phyloP scores from a whole-genome alignment of 2,329 filamentous ascomycete genomes.

The Plenodomus biglobosus region DNA sequence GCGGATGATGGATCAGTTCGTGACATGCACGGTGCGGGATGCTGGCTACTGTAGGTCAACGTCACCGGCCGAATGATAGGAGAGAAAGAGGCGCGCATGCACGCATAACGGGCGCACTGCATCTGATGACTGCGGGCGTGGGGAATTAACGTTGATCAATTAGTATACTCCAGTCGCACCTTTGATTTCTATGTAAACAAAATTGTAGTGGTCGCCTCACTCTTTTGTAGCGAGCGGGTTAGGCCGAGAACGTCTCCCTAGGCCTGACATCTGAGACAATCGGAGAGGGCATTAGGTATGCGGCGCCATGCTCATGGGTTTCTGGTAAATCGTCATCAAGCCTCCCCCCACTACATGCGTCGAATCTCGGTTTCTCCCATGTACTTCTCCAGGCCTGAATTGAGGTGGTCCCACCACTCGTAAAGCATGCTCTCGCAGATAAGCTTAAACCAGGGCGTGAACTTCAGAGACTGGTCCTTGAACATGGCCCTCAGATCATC shows the following conservation, averaged over 20 bases:
- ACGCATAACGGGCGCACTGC: slow-evolving; percentile 3
- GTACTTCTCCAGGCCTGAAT: slow-evolving; percentile 80
- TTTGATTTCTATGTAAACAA: slow-evolving; percentile 32
- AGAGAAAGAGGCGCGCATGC: slow-evolving; percentile 14
- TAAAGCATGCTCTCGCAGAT: slow-evolving; percentile 98
- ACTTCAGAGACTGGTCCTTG: slow-evolving; percentile 74
- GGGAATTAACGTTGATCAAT: slow-evolving; percentile 27
- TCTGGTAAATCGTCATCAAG: neutral
- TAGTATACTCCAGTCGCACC: slow-evolving; percentile 19
- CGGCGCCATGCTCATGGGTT: neutral
- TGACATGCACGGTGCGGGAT: slow-evolving; percentile 3
- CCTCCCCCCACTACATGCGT: slow-evolving; percentile 63
- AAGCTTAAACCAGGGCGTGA: slow-evolving; percentile 99
- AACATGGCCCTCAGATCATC: slow-evolving; percentile 86
- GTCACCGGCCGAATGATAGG: slow-evolving; percentile 27
- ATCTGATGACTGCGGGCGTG: slow-evolving; percentile 24
- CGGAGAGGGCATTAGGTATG: neutral
- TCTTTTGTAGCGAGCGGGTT: slow-evolving; percentile 14
- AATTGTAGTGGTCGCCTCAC: slow-evolving; percentile 27
- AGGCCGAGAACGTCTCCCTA: slow-evolving; percentile 11
- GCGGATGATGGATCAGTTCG: neutral
- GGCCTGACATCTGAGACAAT: neutral
- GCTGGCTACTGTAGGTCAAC: slow-evolving; percentile 13
- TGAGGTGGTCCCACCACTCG: slow-evolving; percentile 91
- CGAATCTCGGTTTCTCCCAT: slow-evolving; percentile 83